Evolutionary conservation across 768 basidiomycete species (phyloP), one percentile per base, ranked within the genome.

Genomic region (Mycena chlorophos): DNA sequence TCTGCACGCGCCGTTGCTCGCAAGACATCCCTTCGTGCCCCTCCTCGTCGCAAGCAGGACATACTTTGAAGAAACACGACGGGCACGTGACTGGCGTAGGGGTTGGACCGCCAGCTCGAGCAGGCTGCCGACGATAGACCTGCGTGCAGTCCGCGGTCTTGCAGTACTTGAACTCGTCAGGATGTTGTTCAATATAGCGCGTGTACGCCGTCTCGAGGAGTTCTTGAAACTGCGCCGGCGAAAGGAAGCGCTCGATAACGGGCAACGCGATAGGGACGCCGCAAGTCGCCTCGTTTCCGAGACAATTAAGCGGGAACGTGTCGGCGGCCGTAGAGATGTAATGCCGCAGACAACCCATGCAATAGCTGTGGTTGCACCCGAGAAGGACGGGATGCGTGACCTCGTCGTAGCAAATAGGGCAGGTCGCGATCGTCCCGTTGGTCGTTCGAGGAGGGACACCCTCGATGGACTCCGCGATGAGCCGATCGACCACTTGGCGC

Each of bases 1-100:
- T 68, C 16, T 67, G 65, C 5, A 72, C 48, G 27, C 63, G 64
- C 25, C 68, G 60, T 39, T 78, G 77, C 28, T 68, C 70, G 61
- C 84, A 85, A 14, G 72, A 74, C 72, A 83, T 75, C 17, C 78
- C 81, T 26, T 78, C 78, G 53, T 85, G 84, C 0, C 65, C 71
- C 50, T 78, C 78, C 51, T 76, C 72, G 46, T 79, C 71, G 63
- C 83, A 85, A 8, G 73, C 63, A 0, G 79, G 66, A 52, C 83
- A 85, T 22, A 83, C 73, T 5, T 69, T 63, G 25, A 69, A 64
- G 50, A 81, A 77, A 63, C 84, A 85, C 10, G 81, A 79, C 5
- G 81, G 81, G 54, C 83, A 84, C 51, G 78, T 71, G 61, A 80
- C 63, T 42, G 66, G 55, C 38, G 66, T 55, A n/a, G 30, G 47